These are phyloP conservation scores for Beverwykella pulmonaria DNA, from an alignment of 495 filamentous ascomycete genomes.

Conservation along the genomic window DNA sequence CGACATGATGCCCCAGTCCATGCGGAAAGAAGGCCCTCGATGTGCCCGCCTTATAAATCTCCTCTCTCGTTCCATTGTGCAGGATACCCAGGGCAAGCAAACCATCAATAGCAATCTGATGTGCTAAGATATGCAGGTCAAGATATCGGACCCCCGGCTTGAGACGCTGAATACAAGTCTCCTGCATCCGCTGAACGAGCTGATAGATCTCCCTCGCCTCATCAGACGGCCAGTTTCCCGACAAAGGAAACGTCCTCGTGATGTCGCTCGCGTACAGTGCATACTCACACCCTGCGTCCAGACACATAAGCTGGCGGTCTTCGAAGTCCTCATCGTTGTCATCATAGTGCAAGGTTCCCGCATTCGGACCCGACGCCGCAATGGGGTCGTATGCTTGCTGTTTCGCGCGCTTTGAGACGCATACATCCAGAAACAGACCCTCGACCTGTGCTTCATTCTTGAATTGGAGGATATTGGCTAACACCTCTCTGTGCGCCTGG, in stretches of 20 bases:
- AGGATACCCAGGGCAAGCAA: conserved; percentile 71
- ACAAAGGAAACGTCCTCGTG: conserved; percentile 82
- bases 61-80: conserved; percentile 58
- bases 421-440: conserved; percentile 70
- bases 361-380: conserved; percentile 75
- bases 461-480: conserved; percentile 60
- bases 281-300: conserved; percentile 87
- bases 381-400: conserved; percentile 87
- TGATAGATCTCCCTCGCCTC: conserved; percentile 72
- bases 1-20: conserved; percentile 84
- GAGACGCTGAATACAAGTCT: conserved; percentile 68
- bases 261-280: conserved; percentile 88
- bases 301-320: conserved; percentile 69
- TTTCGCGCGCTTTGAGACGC: conserved; percentile 69
- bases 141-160: conserved; percentile 67
- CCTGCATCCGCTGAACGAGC: conserved; percentile 81
- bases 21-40: conserved; percentile 87
- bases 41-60: conserved; percentile 69
- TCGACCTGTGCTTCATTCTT: conserved; percentile 82
- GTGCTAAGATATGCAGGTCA: conserved; percentile 70
- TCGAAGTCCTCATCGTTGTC: conserved; percentile 72
- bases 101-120: conserved; percentile 69
- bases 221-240: conserved; percentile 59
- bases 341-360: conserved; percentile 81
- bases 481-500: conserved; percentile 69